Evolutionary conservation across 371 early-diverging fungal species (phyloP), one percentile per base, ranked within the genome.

Genomic region (Mortierella sp.): DNA sequence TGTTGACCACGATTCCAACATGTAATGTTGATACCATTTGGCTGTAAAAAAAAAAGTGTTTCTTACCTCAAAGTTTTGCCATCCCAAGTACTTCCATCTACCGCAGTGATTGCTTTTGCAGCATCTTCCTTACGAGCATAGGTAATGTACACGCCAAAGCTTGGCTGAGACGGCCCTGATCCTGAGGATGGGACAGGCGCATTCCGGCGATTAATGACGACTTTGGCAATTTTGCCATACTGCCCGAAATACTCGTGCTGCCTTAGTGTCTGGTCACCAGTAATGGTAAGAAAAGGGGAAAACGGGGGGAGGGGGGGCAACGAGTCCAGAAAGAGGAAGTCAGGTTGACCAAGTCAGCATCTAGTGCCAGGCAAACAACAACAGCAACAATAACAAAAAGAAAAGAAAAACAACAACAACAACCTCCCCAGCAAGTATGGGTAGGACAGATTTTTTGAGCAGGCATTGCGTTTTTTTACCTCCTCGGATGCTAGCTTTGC

Each of bases 231-330:
- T 65, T 94, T 96, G 48, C 99, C 99, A 84, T 93, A 98, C 81
- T 98, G 97, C 12, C 99, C 99, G 90, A 98, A 98, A 82, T 95
- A 97, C 63, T 98, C 97, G 45, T 85, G 83, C 44, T 90, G 89
- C 60, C 94, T 87, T 62, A 98, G 82, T 11, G 85, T 59, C 46
- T 76, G n/a, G 70, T 69, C 67, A 62, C 26, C n/a, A 52, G 12
- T 57, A 57, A 30, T 51, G 63, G 29, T 26, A 30, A 15, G 60
- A 37, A 37, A 37, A 9, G 47, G 44, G 7, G 11, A 9, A 44
- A n/a, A 23, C n/a, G n/a, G n/a, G n/a, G 28, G 45, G 59, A 60
- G 23, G 28, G 23, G 11, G 29, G 19, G 29, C 30, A 28, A 37
- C 37, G 37, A 37, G 37, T 3, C 37, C 37, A 37, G 37, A 59